phyloP scores from a whole-genome alignment of 176 grass and related monocot genomes.

The Oryza longistaminata region DNA sequence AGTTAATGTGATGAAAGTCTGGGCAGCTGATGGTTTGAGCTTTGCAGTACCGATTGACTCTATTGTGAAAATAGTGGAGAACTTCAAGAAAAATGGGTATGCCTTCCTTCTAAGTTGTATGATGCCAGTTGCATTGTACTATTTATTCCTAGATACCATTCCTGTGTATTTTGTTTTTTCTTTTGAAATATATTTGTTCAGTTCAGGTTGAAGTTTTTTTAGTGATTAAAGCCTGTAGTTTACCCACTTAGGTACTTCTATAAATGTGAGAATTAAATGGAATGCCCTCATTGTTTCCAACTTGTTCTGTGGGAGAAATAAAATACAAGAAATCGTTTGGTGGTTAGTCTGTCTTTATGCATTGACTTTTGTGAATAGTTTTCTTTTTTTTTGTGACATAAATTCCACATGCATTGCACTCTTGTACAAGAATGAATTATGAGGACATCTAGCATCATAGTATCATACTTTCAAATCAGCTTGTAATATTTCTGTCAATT shows the following conservation, averaged over 20 bases:
- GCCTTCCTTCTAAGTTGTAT: neutral
- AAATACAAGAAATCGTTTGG: neutral
- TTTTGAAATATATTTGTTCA: conserved; percentile 21
- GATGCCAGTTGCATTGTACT: conserved; percentile 13
- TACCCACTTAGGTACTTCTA: neutral
- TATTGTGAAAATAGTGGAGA: conserved; percentile 74
- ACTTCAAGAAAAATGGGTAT: conserved; percentile 79
- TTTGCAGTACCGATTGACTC: conserved; percentile 87
- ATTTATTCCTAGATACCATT: conserved; percentile 16
- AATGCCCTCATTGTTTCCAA: conserved; percentile 2
- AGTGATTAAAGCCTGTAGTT: conserved; percentile 12
- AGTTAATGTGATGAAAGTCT: conserved; percentile 73
- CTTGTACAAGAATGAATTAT: neutral
- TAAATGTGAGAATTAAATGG: neutral
- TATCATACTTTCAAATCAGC: neutral
- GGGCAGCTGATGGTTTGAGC: conserved; percentile 60
- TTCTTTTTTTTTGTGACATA: conserved; percentile 3
- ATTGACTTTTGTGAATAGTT: neutral
- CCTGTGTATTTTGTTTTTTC: neutral
- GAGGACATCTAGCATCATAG: neutral
- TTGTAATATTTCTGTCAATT: conserved; percentile 2
- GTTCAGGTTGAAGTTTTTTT: neutral
- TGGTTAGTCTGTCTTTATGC: neutral
- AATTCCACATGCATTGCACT: neutral
- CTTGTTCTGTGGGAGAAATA: conserved; percentile 1